Percentiles rank a stretch among this genome's conserved stretches.
Conservation (phyloP, 352 stramenopile genomes). For the Phytopythium mirpurense region DNA sequence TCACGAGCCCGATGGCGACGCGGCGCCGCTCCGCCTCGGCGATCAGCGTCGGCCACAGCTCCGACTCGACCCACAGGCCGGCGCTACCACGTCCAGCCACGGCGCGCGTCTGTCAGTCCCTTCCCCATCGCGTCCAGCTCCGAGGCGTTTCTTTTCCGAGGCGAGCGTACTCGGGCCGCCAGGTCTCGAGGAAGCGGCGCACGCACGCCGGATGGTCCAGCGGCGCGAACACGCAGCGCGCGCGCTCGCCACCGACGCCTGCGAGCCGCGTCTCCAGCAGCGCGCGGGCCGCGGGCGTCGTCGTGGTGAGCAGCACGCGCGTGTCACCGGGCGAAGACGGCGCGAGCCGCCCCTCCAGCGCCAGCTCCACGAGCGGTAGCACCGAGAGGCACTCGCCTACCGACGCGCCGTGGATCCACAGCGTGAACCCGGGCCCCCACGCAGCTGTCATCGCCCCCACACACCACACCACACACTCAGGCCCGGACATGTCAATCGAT, state of each 20-base stretch:
- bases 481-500: not conserved
- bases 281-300: conserved; percentile 49
- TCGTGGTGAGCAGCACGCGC: conserved; percentile 65
- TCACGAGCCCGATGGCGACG: conserved; percentile 58
- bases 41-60: conserved; percentile 77
- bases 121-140: no score
- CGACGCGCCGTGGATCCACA: conserved; percentile 76
- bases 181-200: conserved; percentile 52
- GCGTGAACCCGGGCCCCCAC: conserved; percentile 17
- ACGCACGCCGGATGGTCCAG: conserved; percentile 52
- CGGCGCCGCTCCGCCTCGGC: conserved; percentile 34
- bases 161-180: conserved; percentile 42
- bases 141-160: no score
- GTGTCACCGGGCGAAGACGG: conserved; percentile 6
- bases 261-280: conserved; percentile 23
- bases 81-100: conserved; percentile 29
- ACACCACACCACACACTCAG: no score
- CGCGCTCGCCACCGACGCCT: conserved; percentile 15
- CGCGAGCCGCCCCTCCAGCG: conserved; percentile 18
- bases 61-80: conserved; percentile 75
- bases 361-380: conserved; percentile 54
- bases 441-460: no score
- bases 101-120: not conserved
- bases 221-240: conserved; percentile 56
- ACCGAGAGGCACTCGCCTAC: conserved; percentile 69